phyloP scores from a whole-genome alignment of 352 stramenopile genomes.

The Pythium dissotocum region DNA sequence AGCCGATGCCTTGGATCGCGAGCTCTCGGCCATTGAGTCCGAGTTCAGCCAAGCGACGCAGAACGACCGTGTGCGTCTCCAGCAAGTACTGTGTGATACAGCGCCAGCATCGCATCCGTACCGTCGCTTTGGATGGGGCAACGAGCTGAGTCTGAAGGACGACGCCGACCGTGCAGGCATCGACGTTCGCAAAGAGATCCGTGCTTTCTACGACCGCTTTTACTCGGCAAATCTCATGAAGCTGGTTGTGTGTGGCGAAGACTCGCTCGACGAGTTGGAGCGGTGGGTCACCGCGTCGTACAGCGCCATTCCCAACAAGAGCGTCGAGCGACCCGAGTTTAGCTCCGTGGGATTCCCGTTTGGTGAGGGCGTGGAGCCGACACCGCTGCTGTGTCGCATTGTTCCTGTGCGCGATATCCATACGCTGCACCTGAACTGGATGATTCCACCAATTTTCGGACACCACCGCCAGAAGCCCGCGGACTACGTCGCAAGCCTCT shows the following conservation, averaged over 20 bases:
- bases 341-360: slow-evolving; percentile 46
- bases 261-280: slow-evolving; percentile 43
- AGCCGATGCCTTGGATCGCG: slow-evolving; percentile 48
- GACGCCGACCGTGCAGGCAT: slow-evolving; percentile 17
- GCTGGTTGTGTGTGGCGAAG: slow-evolving; percentile 37
- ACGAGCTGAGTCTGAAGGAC: slow-evolving; percentile 40
- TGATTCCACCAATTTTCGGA: slow-evolving; percentile 31
- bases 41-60: slow-evolving; percentile 53
- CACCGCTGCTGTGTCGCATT: slow-evolving; percentile 12
- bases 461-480: slow-evolving; percentile 36
- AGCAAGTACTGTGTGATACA: slow-evolving; percentile 44
- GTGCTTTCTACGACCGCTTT: slow-evolving; percentile 39
- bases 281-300: slow-evolving; percentile 39
- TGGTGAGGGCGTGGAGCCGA: slow-evolving; percentile 24
- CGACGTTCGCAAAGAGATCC: slow-evolving; percentile 35
- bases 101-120: slow-evolving; percentile 28
- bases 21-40: slow-evolving; percentile 63
- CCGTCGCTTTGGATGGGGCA: slow-evolving; percentile 65
- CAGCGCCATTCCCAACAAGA: slow-evolving; percentile 27
- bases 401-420: slow-evolving; percentile 39
- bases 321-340: slow-evolving; percentile 37
- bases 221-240: slow-evolving; percentile 53
- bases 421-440: slow-evolving; percentile 40
- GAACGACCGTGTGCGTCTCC: slow-evolving; percentile 42
- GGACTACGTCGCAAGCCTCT: slow-evolving; percentile 37